A percentile compares a stretch with the other conserved stretches of the same genome.
Evolutionary conservation across 768 basidiomycete species (phyloP).

Genomic region (Tephrocybe sp.): DNA sequence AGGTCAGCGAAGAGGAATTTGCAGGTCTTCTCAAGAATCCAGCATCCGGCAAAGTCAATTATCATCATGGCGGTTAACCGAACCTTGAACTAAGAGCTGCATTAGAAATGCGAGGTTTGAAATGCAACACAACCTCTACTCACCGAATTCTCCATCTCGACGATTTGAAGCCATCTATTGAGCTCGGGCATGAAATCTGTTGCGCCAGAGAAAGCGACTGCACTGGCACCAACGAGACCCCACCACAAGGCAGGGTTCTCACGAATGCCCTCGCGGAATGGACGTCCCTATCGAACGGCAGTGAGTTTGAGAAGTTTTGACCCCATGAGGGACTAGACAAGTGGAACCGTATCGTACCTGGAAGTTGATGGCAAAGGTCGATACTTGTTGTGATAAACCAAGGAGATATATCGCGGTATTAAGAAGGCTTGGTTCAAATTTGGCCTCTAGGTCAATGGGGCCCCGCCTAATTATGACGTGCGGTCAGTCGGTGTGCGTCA

Average conservation of each 20-base stretch:
- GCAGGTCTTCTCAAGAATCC: constrained; percentile 75
- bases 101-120: too few relatives aligned
- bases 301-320: background rate
- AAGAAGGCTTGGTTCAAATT: constrained; percentile 90
- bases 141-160: constrained; percentile 79
- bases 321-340: background rate
- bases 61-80: constrained; percentile 79
- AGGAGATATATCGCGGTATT: constrained; percentile 97
- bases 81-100: constrained; percentile 67
- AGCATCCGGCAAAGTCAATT: constrained; percentile 87
- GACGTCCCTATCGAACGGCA: constrained; percentile 65
- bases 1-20: constrained; percentile 87
- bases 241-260: constrained; percentile 94
- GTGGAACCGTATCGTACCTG: constrained; percentile 45
- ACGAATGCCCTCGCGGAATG: constrained; percentile 96
- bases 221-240: constrained; percentile 85
- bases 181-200: constrained; percentile 94
- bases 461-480: constrained; percentile 47
- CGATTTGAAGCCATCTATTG: constrained; percentile 95
- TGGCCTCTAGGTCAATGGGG: constrained; percentile 88
- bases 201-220: constrained; percentile 90
- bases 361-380: constrained; percentile 98
- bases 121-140: constrained; percentile 40
- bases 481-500: constrained; percentile 4
- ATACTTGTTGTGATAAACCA: constrained; percentile 95